These are phyloP conservation scores for Lodderomyces margitis DNA, from an alignment of 1,139 yeast genomes.

Conservation along the genomic window DNA sequence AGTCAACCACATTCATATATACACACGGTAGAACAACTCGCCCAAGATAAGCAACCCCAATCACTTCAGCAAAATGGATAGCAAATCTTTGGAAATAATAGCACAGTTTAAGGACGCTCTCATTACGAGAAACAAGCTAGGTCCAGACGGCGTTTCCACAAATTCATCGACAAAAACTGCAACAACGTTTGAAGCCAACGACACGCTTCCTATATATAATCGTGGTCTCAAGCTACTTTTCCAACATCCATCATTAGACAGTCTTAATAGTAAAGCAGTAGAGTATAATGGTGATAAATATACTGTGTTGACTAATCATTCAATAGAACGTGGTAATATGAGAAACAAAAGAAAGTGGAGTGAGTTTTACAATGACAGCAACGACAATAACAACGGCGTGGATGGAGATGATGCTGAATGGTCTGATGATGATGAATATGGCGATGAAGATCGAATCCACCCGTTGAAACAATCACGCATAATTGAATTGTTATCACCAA, in stretches of 20 bases:
- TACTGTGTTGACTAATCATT: constrained; percentile 38
- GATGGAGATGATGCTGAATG: constrained; percentile 17
- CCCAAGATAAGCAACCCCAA: no score
- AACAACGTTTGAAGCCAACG: constrained; percentile 8
- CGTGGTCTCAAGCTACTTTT: constrained; percentile 35
- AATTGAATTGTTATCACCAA: constrained; percentile 68
- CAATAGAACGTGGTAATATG: constrained; percentile 27
- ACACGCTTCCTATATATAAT: constrained; percentile 25
- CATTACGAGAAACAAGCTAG: constrained; percentile 16
- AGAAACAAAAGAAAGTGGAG: constrained; percentile 40
- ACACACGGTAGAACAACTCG: no score
- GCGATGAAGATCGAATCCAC: constrained; percentile 28
- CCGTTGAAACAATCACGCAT: constrained; percentile 38
- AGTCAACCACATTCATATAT: not conserved
- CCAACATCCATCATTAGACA: constrained; percentile 18
- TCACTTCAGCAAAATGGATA: constrained; percentile 25
- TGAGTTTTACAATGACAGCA: constrained; percentile 17
- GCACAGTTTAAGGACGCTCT: constrained; percentile 41
- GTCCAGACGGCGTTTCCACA: not conserved
- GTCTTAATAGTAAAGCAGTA: constrained; percentile 35
- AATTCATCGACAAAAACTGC: not conserved
- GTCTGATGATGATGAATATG: constrained; percentile 29
- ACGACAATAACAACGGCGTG: constrained; percentile 32
- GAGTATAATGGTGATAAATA: constrained; percentile 44
- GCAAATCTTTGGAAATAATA: constrained; percentile 39